phyloP scores from a whole-genome alignment of 371 early-diverging fungal genomes.

The Gilbertella persicaria region DNA sequence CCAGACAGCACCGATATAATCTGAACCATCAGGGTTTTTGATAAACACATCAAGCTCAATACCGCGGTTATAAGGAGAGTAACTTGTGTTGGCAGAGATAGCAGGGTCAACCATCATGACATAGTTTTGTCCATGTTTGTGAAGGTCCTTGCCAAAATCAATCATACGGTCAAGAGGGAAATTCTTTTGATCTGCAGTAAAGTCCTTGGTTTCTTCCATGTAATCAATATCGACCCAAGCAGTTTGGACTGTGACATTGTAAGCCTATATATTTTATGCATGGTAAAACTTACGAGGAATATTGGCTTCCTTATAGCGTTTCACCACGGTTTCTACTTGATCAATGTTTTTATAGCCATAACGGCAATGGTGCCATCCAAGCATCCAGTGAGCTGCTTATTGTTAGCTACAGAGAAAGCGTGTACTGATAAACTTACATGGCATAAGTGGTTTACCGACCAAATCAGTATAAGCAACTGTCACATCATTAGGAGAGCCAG shows the following conservation, averaged over 20 bases:
- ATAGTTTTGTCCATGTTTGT: conserved; percentile 19
- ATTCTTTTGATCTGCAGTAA: conserved; percentile 49
- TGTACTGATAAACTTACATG: conserved; percentile 29
- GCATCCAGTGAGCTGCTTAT: conserved; percentile 55
- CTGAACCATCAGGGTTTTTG: conserved; percentile 49
- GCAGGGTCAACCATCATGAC: conserved; percentile 64
- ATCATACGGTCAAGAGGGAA: conserved; percentile 43
- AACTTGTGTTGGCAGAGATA: conserved; percentile 37
- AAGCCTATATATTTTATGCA: too few relatives aligned
- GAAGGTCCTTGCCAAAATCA: conserved; percentile 10
- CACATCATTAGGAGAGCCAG: conserved; percentile 55
- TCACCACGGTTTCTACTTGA: conserved; percentile 56
- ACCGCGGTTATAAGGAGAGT: conserved; percentile 49
- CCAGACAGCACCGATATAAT: conserved; percentile 64
- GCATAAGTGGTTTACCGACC: conserved; percentile 66
- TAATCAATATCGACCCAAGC: conserved; percentile 28
- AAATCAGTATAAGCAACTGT: conserved; percentile 68
- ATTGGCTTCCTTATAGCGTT: conserved; percentile 47
- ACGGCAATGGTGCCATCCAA: conserved; percentile 78
- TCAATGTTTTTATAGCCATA: conserved; percentile 68
- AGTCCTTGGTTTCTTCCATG: conserved; percentile 39
- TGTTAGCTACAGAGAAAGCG: neutral
- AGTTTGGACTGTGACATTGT: conserved; percentile 8
- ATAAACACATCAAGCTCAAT: conserved; percentile 48
- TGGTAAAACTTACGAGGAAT: conserved; percentile 75